phyloP scores from a whole-genome alignment of 306 rosid genomes.

The Glycyrrhiza uralensis region DNA sequence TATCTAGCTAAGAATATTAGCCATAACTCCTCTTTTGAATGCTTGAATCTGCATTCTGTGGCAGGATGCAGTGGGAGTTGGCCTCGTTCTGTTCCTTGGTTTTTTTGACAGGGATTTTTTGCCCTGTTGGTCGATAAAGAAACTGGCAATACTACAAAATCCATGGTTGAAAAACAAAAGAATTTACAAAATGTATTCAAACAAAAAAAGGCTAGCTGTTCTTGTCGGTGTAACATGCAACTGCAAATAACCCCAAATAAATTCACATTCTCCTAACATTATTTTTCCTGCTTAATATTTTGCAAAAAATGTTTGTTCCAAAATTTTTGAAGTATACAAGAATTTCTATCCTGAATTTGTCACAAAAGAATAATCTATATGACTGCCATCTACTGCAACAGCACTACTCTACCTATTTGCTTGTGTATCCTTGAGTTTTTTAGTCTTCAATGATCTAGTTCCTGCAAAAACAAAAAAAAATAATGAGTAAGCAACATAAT shows the following conservation, averaged over 20 bases:
- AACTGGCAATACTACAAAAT: neutral
- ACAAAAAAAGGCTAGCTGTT: neutral
- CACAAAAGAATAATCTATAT: neutral
- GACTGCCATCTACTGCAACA: neutral
- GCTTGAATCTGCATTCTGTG: too few relatives aligned
- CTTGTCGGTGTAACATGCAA: neutral
- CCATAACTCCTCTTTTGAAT: too few relatives aligned
- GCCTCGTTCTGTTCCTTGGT: neutral
- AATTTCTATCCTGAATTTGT: neutral
- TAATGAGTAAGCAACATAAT: neutral
- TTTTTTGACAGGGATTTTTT: neutral
- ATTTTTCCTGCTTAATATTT: neutral
- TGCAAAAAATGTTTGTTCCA: neutral
- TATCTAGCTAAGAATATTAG: too few relatives aligned
- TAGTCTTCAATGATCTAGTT: neutral
- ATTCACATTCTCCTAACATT: neutral
- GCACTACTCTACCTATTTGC: neutral
- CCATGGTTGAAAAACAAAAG: neutral
- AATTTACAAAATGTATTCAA: neutral
- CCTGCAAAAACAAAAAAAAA: slow-evolving; percentile 25
- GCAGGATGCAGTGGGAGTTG: too few relatives aligned
- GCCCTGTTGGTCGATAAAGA: neutral
- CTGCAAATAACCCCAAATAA: neutral
- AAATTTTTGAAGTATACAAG: neutral
- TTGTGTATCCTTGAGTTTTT: slow-evolving; percentile 2